phyloP scores from a whole-genome alignment of 2,329 filamentous ascomycete species.

The Aureobasidium sp. region DNA sequence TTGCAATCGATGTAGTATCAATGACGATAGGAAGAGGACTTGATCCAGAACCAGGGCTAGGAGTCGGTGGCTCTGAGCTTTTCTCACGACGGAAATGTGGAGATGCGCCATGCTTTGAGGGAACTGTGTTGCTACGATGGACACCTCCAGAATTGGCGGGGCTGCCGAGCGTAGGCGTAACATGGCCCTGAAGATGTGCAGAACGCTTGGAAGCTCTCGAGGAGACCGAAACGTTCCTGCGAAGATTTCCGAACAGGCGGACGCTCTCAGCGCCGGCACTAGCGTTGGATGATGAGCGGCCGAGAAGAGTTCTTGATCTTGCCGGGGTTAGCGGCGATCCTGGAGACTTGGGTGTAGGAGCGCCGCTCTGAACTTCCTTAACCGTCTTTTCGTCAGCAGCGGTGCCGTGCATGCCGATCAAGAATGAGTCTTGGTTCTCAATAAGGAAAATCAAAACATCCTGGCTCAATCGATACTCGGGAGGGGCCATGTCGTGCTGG shows the following conservation, averaged over 20 bases:
- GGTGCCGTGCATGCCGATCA: slow-evolving; percentile 98
- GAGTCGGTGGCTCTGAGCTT: slow-evolving; percentile 47
- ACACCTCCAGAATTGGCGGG: slow-evolving; percentile 35
- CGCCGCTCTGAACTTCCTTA: slow-evolving; percentile 63
- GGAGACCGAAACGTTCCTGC: slow-evolving; percentile 85
- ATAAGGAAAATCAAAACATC: slow-evolving; percentile 97
- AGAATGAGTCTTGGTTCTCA: slow-evolving; percentile 95
- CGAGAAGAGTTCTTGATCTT: slow-evolving; percentile 51
- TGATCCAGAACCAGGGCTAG: slow-evolving; percentile 26
- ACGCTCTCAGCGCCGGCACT: slow-evolving; percentile 86
- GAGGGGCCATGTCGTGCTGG: slow-evolving; percentile 86
- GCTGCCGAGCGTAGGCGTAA: slow-evolving; percentile 43
- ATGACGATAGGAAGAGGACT: slow-evolving; percentile 14
- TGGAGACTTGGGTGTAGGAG: slow-evolving; percentile 45
- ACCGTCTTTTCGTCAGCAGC: slow-evolving; percentile 79
- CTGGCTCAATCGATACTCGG: slow-evolving; percentile 91
- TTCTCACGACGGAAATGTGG: slow-evolving; percentile 53
- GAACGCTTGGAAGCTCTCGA: slow-evolving; percentile 79
- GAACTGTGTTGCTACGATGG: slow-evolving; percentile 80
- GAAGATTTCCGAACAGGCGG: slow-evolving; percentile 68
- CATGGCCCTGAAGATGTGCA: slow-evolving; percentile 62
- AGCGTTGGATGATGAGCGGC: slow-evolving; percentile 75
- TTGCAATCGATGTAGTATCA: slow-evolving; percentile 14
- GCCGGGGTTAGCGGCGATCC: slow-evolving; percentile 37
- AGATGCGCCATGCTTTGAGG: slow-evolving; percentile 76